Conservation (phyloP, 495 filamentous ascomycete species). For the Mytilinidion resinicola region DNA sequence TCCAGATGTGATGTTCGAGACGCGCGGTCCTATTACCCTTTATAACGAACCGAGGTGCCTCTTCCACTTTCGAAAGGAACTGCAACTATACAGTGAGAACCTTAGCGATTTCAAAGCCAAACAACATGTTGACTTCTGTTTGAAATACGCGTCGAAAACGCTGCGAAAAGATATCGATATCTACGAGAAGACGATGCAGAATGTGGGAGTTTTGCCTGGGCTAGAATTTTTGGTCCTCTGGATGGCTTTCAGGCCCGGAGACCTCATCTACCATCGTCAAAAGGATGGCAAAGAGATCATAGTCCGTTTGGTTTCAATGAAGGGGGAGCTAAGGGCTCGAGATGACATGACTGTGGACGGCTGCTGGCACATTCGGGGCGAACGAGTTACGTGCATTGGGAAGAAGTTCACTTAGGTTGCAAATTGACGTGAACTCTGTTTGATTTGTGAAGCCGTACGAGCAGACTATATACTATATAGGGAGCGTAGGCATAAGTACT, state of each 20-base stretch:
- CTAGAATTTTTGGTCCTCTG: background rate
- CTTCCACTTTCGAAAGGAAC: background rate
- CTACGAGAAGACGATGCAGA: background rate
- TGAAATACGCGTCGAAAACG: background rate
- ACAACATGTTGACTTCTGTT: background rate
- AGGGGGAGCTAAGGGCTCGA: no score
- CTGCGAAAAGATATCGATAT: background rate
- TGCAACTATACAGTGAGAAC: background rate
- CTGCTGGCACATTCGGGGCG: no score
- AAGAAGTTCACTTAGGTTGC: no score
- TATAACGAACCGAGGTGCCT: background rate
- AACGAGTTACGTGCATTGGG: no score
- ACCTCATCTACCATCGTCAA: background rate
- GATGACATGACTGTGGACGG: no score
- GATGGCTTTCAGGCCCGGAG: background rate
- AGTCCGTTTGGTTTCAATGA: no score
- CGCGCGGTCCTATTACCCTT: background rate
- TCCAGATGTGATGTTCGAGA: background rate
- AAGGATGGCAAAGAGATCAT: no score
- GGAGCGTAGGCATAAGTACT: no score
- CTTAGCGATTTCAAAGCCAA: background rate
- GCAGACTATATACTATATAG: no score
- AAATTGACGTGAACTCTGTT: no score
- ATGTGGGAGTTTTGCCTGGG: background rate
- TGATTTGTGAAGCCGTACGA: no score